Conservation (phyloP, 1,284 basidiomycete species). For the Uromyces viciae-fabae region DNA sequence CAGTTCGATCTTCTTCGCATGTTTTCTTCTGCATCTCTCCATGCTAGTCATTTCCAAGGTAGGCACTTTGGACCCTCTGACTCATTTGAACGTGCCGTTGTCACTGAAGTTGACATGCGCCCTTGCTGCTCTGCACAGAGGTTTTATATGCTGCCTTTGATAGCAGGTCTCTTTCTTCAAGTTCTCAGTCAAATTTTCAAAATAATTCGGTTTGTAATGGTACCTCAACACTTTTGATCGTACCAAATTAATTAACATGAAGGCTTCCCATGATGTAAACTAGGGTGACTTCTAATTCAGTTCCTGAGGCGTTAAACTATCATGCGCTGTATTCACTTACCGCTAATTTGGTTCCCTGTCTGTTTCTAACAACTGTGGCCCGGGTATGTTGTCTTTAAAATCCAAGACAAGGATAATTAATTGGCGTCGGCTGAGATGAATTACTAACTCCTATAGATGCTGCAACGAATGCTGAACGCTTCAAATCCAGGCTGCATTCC, state of each 20-base stretch:
- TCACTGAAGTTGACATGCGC: neutral
- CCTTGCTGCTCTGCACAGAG: neutral
- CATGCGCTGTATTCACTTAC: neutral
- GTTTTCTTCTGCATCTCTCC: constrained; percentile 1
- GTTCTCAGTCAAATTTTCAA: constrained; percentile 4
- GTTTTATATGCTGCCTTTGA: constrained; percentile 12
- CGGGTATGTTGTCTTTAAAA: neutral
- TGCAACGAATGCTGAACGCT: neutral
- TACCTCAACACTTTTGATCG: neutral
- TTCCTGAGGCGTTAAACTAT: constrained; percentile 1
- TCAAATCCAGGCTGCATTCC: neutral
- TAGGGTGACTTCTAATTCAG: neutral
- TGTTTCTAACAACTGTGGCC: constrained; percentile 4
- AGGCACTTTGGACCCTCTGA: too few relatives aligned
- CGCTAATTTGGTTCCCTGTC: constrained; percentile 3
- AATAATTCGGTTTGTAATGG: neutral
- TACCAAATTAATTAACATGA: neutral
- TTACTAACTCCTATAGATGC: too few relatives aligned
- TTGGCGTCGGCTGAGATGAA: neutral
- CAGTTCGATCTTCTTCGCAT: constrained; percentile 3
- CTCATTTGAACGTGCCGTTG: too few relatives aligned
- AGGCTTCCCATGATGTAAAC: neutral
- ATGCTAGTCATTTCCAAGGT: constrained; percentile 16
- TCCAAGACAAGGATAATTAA: too few relatives aligned
- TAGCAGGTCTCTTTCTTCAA: neutral